Conservation (phyloP, 1,284 basidiomycete genomes). For the Leccinum insigne region DNA sequence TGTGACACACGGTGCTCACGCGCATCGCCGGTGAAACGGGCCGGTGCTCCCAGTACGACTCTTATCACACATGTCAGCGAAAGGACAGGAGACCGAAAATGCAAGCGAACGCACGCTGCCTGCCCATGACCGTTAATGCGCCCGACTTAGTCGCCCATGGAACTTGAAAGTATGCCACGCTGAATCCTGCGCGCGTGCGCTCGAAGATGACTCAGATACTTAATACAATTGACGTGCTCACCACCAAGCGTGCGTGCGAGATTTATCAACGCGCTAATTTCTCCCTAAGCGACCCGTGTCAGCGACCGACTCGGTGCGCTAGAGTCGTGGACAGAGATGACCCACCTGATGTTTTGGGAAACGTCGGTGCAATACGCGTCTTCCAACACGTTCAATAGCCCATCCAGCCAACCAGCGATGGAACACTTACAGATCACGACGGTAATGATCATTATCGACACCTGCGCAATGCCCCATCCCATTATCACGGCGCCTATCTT, state of each 20-base stretch:
- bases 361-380: constrained; percentile 53
- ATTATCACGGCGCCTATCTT: constrained; percentile 56
- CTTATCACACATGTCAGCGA: not conserved
- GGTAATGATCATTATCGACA: constrained; percentile 65
- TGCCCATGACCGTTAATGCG: constrained; percentile 50
- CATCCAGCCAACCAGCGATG: not conserved
- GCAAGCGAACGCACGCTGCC: constrained; percentile 38
- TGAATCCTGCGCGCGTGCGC: constrained; percentile 35
- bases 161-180: constrained; percentile 58
- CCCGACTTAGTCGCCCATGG: constrained; percentile 52
- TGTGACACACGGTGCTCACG: not conserved
- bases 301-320: not conserved
- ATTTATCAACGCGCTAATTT: constrained; percentile 55
- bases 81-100: not conserved
- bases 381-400: constrained; percentile 19
- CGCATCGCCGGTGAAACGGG: not conserved
- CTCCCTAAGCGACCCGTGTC: constrained; percentile 37
- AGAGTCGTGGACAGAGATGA: not conserved
- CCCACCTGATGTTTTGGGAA: constrained; percentile 38
- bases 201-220: not conserved
- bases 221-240: constrained; percentile 5
- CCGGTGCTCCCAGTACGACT: not conserved
- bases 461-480: constrained; percentile 67
- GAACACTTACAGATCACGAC: constrained; percentile 55
- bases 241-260: constrained; percentile 50